Conservation (phyloP, 2,329 filamentous ascomycete genomes). For the Helminthosporium solani region DNA sequence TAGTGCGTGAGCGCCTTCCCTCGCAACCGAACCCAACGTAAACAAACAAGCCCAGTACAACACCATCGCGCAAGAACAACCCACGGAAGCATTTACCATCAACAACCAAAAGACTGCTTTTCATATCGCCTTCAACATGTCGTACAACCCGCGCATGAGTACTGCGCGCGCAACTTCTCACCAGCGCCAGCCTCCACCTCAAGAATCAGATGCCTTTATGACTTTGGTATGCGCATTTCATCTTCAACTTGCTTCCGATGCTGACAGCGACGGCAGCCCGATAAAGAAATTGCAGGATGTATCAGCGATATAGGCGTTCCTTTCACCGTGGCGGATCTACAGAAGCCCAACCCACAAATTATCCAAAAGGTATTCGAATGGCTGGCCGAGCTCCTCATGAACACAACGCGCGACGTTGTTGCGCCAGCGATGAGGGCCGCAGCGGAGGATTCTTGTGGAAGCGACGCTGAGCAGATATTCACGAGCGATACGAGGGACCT, state of each 20-base stretch:
- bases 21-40: conserved; percentile 13
- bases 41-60: conserved; percentile 10
- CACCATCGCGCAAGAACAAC: conserved; percentile 6
- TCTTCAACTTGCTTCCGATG: background rate
- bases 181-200: conserved; percentile 43
- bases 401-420: conserved; percentile 87
- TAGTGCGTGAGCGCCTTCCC: background rate
- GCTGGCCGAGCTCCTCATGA: conserved; percentile 92
- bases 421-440: conserved; percentile 94
- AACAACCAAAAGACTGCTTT: conserved; percentile 2
- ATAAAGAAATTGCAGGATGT: conserved; percentile 87
- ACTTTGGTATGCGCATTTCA: conserved; percentile 43
- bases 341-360: conserved; percentile 90
- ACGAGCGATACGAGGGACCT: conserved; percentile 87
- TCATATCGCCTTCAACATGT: conserved; percentile 38
- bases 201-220: conserved; percentile 54
- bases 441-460: conserved; percentile 80
- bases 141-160: conserved; percentile 54
- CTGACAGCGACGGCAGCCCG: conserved; percentile 50
- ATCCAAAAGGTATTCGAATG: conserved; percentile 98
- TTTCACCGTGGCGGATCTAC: conserved; percentile 81
- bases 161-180: conserved; percentile 47
- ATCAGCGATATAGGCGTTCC: conserved; percentile 95
- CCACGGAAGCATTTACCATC: conserved; percentile 17
- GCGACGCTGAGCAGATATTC: conserved; percentile 74